Evolutionary conservation across 2,329 filamentous ascomycete species (phyloP), one percentile per base, ranked within the genome.

Genomic region (Myrmaecium sp.): DNA sequence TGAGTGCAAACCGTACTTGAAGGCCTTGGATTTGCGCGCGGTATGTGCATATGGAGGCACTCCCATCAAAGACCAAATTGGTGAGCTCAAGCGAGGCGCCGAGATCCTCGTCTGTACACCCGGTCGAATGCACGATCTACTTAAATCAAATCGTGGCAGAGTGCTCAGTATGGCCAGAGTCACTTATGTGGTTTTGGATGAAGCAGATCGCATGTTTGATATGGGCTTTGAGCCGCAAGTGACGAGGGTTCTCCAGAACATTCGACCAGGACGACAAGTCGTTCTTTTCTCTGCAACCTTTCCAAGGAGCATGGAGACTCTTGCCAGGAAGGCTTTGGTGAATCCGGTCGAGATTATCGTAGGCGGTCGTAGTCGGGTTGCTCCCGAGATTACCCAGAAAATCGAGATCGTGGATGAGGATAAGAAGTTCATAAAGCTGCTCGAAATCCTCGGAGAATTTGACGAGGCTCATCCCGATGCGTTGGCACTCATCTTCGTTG

Each of bases 211-310:
- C 34, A 95, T 98, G 89, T 94, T 95, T 47, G 89, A 98, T 50
- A 95, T 98, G 89, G 89, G 89, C 9, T 98, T 98, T 45, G 86
- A 93, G 54, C 86, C 89, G 2, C 89, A 98, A 51, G 84, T 98
- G 28, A 89, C 89, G 71, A 94, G 92, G 52, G 89, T 98, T 31
- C 74, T 95, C 46, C 72, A 73, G 37, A 93, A 89, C 43, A 78
- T 93, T 48, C 75, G 89, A 25, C 84, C 89, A 1, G 80, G 94
- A 47, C 74, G 80, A 26, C 89, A 98, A 48, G 93, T 83, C 1
- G 83, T 95, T 27, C 64, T 95, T 14, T 98, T 95, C 51, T 95
- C 89, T 0, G 89, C 89, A 4, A 98, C 89, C 0, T 93, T 95
- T 62, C 89, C 89, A 12, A 73, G 78, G 24, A 84, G 86, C 36